phyloP scores from a whole-genome alignment of 495 filamentous ascomycete species.

The Tuber brumale region DNA sequence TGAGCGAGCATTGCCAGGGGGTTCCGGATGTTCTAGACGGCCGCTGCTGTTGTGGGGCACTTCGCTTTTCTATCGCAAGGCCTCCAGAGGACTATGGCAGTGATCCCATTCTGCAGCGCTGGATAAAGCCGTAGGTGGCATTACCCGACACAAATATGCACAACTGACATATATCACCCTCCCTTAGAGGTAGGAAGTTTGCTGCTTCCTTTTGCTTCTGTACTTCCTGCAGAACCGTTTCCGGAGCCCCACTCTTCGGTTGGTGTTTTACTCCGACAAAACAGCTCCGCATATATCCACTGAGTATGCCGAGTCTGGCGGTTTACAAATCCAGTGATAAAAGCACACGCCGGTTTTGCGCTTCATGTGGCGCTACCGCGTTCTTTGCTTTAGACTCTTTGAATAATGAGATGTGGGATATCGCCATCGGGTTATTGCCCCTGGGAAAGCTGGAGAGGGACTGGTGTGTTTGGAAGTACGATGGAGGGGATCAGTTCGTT shows the following conservation, averaged over 20 bases:
- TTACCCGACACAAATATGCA: neutral
- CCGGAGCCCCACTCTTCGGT: slow-evolving; percentile 24
- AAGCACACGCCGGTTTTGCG: slow-evolving; percentile 15
- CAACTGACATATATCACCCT: neutral
- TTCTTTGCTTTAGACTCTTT: slow-evolving; percentile 13
- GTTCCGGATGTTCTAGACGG: slow-evolving; percentile 3
- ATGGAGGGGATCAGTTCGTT: neutral
- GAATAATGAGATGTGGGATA: slow-evolving; percentile 15
- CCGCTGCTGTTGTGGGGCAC: slow-evolving; percentile 9
- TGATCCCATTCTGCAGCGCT: slow-evolving; percentile 9
- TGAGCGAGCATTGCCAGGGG: neutral
- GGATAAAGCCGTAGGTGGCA: slow-evolving; percentile 20
- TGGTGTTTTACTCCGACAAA: slow-evolving; percentile 23
- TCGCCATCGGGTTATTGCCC: slow-evolving; percentile 6
- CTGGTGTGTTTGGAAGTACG: slow-evolving; percentile 20
- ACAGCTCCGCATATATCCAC: neutral
- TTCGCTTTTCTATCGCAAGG: slow-evolving; percentile 8
- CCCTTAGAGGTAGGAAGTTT: slow-evolving; percentile 11
- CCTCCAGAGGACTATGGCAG: slow-evolving; percentile 3
- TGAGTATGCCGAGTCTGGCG: neutral
- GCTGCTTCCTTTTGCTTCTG: slow-evolving; percentile 29
- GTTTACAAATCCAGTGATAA: slow-evolving; percentile 3
- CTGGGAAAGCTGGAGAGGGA: neutral
- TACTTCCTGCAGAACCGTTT: slow-evolving; percentile 20
- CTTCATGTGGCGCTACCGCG: slow-evolving; percentile 12